Evolutionary conservation across 192 early-diverging fungal genomes (phyloP).

Genomic region (Rhizophagus prolifer): DNA sequence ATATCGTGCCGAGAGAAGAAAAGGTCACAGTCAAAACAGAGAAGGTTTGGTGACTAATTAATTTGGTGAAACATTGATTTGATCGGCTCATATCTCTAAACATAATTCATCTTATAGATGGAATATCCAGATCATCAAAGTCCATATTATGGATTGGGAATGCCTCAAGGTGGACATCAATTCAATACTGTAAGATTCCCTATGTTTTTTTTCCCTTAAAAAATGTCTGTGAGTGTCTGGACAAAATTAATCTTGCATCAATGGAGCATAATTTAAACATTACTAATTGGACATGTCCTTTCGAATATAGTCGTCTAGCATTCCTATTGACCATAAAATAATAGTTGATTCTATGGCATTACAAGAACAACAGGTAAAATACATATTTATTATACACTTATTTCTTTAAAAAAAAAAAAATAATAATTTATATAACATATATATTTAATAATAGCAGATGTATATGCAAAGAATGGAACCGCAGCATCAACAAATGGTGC

Average conservation of each 20-base stretch:
- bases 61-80: neutral
- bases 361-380: constrained; percentile 11
- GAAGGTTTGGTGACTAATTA: constrained; percentile 5
- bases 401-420: neutral
- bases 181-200: constrained; percentile 16
- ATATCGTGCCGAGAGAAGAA: constrained; percentile 94
- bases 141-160: constrained; percentile 20
- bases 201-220: neutral
- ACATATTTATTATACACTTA: neutral
- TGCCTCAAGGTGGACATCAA: constrained; percentile 14
- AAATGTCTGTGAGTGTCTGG: constrained; percentile 14
- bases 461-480: constrained; percentile 14
- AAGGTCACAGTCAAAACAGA: constrained; percentile 7
- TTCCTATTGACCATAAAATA: constrained; percentile 16
- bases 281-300: neutral
- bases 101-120: neutral
- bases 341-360: constrained; percentile 8
- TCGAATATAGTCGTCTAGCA: neutral
- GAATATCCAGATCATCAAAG: constrained; percentile 16
- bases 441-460: neutral
- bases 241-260: constrained; percentile 3
- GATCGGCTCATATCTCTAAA: neutral
- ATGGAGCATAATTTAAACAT: neutral
- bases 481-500: neutral
- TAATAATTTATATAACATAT: neutral